Evolutionary conservation across 2,329 filamentous ascomycete species (phyloP).

Genomic region (Ceratocystis smalleyi): DNA sequence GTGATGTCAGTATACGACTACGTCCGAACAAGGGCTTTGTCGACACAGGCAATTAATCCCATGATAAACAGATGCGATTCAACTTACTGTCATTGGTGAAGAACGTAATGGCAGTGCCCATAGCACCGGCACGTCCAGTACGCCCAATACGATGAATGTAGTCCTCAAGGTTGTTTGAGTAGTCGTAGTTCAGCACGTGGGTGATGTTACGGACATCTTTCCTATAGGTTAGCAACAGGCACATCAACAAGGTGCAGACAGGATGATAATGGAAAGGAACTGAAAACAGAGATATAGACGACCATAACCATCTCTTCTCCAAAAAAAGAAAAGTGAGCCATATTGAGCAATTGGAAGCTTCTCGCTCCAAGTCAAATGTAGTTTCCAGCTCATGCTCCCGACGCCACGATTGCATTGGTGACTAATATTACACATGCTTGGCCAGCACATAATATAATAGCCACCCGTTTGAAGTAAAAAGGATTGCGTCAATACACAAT

Average conservation of each 20-base stretch:
- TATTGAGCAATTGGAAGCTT: background rate
- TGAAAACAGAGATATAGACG: slow-evolving; percentile 32
- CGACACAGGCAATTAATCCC: background rate
- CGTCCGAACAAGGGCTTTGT: background rate
- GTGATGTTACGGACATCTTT: slow-evolving; percentile 99
- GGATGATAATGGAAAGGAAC: slow-evolving; percentile 34
- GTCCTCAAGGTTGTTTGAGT: slow-evolving; percentile 97
- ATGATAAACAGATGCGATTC: background rate
- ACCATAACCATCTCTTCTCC: slow-evolving; percentile 2
- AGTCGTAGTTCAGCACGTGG: slow-evolving; percentile 99
- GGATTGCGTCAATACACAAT: background rate
- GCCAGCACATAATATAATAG: background rate
- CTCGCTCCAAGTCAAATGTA: background rate
- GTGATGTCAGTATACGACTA: slow-evolving; percentile 23
- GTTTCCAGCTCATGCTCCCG: slow-evolving; percentile 9
- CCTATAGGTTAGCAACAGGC: slow-evolving; percentile 27
- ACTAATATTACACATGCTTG: background rate
- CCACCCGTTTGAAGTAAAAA: slow-evolving; percentile 6
- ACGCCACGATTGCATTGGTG: slow-evolving; percentile 11
- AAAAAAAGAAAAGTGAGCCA: background rate
- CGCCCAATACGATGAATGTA: slow-evolving; percentile 95
- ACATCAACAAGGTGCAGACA: slow-evolving; percentile 48
- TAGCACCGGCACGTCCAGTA: slow-evolving; percentile 86
- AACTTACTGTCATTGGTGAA: slow-evolving; percentile 98
- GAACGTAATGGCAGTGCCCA: slow-evolving; percentile 91